A percentile compares a stretch with the other conserved stretches of the same genome.
These are phyloP conservation scores for Porphyra umbilicalis DNA, from an alignment of 31 red algal genomes.

Conservation along the genomic window DNA sequence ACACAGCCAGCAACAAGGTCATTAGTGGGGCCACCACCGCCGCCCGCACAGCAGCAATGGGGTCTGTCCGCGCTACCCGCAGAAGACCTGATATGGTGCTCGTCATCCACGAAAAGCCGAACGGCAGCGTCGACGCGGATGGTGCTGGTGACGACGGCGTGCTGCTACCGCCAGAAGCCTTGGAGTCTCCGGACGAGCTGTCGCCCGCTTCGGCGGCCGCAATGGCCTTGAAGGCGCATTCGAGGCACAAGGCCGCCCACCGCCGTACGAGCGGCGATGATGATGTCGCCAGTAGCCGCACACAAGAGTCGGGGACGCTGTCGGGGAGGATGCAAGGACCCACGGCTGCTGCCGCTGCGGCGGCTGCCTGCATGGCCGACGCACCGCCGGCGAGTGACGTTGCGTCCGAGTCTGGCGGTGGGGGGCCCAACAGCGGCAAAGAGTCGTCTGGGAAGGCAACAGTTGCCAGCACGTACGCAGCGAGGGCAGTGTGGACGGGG, in stretches of 20 bases:
- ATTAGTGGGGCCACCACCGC: not conserved
- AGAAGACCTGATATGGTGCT: not conserved
- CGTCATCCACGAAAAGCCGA: not conserved
- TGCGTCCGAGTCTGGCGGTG: not conserved
- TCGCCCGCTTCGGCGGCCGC: not conserved
- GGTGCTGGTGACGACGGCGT: not conserved
- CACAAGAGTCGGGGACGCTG: not conserved
- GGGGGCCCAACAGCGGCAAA: not conserved
- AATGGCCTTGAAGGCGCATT: not conserved
- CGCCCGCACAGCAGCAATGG: not conserved
- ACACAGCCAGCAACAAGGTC: not conserved
- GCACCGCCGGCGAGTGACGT: not conserved
- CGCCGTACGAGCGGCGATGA: not conserved
- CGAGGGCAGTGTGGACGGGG: conserved; percentile 14
- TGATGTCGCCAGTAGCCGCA: not conserved
- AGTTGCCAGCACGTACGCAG: conserved; percentile 19
- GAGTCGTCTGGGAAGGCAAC: conserved; percentile 2
- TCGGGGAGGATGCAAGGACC: not conserved
- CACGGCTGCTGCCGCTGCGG: not conserved
- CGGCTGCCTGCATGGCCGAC: not conserved
- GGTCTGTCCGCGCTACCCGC: not conserved
- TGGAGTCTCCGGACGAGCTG: not conserved
- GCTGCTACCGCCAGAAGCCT: not conserved
- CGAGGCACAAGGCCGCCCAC: not conserved
- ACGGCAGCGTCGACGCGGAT: not conserved